Percentiles rank a stretch among this genome's conserved stretches.
Conservation (phyloP, 2,329 filamentous ascomycete species). For the Pseudogymnoascus sp. region DNA sequence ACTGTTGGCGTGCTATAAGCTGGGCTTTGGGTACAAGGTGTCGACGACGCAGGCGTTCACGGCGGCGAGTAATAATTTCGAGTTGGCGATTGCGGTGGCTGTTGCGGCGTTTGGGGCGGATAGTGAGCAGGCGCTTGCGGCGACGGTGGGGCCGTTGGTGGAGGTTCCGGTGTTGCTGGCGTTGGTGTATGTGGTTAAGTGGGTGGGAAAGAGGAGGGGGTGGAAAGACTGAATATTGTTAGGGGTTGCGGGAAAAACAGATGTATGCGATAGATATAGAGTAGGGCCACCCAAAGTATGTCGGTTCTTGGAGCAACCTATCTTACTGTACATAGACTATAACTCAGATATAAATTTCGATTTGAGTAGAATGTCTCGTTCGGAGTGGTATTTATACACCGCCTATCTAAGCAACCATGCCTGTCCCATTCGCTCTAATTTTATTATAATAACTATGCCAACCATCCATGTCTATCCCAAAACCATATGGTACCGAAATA, state of each 20-base stretch:
- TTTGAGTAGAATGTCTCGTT: neutral
- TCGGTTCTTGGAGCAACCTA: neutral
- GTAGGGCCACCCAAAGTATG: neutral
- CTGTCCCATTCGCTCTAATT: neutral
- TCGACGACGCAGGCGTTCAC: slow-evolving; percentile 77
- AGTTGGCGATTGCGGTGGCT: slow-evolving; percentile 81
- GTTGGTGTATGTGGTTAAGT: slow-evolving; percentile 67
- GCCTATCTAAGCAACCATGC: neutral
- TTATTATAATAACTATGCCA: neutral
- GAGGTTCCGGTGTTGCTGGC: slow-evolving; percentile 77
- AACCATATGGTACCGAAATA: neutral
- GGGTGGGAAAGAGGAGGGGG: slow-evolving; percentile 41
- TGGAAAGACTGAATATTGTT: slow-evolving; percentile 24
- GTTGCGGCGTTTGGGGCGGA: slow-evolving; percentile 71
- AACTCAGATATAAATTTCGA: neutral
- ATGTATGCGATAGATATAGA: neutral
- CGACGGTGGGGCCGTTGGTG: slow-evolving; percentile 77
- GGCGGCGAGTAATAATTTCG: slow-evolving; percentile 88
- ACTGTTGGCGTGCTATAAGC: slow-evolving; percentile 50
- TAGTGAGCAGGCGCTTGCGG: slow-evolving; percentile 73
- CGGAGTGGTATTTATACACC: neutral
- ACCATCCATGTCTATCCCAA: neutral
- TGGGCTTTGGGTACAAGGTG: slow-evolving; percentile 68
- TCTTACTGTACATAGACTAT: neutral
- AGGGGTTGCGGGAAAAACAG: neutral